Conservation (phyloP, 208 protist genomes). For the Leishmania lainsoni region DNA sequence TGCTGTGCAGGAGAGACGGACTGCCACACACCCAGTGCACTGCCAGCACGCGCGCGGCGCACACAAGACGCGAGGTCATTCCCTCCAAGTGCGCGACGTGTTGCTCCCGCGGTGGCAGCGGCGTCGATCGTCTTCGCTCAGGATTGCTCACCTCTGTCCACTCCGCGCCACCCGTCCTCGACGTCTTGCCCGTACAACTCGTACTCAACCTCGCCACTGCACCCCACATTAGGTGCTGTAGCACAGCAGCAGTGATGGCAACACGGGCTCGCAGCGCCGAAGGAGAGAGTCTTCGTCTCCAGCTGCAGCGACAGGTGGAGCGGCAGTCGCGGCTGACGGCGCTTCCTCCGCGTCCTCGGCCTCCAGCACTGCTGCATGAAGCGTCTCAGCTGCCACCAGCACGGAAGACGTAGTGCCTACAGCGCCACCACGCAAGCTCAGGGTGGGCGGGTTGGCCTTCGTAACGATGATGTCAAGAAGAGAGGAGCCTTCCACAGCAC, state of each 20-base stretch:
- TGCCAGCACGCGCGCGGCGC: slow-evolving; percentile 24
- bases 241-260: slow-evolving; percentile 18
- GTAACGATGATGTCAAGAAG: slow-evolving; percentile 12
- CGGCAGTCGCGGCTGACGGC: neutral
- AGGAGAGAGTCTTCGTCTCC: slow-evolving; percentile 2
- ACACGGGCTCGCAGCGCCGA: slow-evolving; percentile 24
- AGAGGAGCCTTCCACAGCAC: neutral
- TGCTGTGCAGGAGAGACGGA: neutral
- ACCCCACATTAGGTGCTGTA: slow-evolving; percentile 22
- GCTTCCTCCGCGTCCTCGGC: neutral
- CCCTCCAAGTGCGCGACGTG: neutral
- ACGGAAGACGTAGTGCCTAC: slow-evolving; percentile 8
- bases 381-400: slow-evolving; percentile 23
- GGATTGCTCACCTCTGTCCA: neutral
- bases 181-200: neutral
- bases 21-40: slow-evolving; percentile 26
- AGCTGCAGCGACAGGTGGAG: neutral
- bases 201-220: neutral
- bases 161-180: neutral
- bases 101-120: neutral
- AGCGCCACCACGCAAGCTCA: slow-evolving; percentile 24
- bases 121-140: neutral
- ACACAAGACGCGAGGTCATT: neutral
- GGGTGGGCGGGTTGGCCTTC: slow-evolving; percentile 11
- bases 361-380: slow-evolving; percentile 5